A percentile compares a stretch with the other conserved stretches of the same genome.
Conservation (phyloP, 139 green algal species). For the Ostreobium quekettii region DNA sequence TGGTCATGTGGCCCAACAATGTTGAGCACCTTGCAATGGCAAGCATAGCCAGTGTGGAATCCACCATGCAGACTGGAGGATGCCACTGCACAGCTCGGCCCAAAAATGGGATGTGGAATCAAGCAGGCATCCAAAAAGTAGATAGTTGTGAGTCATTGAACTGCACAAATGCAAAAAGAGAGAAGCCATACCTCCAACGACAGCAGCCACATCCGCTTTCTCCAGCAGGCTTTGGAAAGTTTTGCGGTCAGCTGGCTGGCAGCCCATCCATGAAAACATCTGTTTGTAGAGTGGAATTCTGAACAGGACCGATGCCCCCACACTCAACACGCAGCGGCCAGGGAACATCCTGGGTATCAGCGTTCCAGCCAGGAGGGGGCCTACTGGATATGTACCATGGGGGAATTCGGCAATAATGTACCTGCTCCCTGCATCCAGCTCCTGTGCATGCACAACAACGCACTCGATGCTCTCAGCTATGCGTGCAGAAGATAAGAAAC, state of each 20-base stretch:
- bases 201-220: not conserved
- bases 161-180: too few relatives aligned
- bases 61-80: too few relatives aligned
- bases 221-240: conserved; percentile 1
- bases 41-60: too few relatives aligned
- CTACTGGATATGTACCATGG: conserved; percentile 16
- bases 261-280: conserved; percentile 13
- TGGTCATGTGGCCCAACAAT: too few relatives aligned
- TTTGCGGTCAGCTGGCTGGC: not conserved
- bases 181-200: conserved; percentile 13
- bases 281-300: conserved; percentile 17
- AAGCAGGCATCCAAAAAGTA: too few relatives aligned
- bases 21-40: too few relatives aligned
- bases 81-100: too few relatives aligned
- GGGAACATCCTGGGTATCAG: conserved; percentile 19
- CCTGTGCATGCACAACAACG: not conserved
- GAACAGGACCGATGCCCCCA: conserved; percentile 17
- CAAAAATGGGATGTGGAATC: too few relatives aligned
- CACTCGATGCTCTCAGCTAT: not conserved
- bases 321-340: not conserved
- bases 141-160: too few relatives aligned
- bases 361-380: conserved; percentile 15
- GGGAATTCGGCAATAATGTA: conserved; percentile 19
- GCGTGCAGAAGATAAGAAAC: not conserved
- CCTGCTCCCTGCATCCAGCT: not conserved